Evolutionary conservation across 306 rosid genomes (phyloP).

Genomic region (Rosa lucieae): DNA sequence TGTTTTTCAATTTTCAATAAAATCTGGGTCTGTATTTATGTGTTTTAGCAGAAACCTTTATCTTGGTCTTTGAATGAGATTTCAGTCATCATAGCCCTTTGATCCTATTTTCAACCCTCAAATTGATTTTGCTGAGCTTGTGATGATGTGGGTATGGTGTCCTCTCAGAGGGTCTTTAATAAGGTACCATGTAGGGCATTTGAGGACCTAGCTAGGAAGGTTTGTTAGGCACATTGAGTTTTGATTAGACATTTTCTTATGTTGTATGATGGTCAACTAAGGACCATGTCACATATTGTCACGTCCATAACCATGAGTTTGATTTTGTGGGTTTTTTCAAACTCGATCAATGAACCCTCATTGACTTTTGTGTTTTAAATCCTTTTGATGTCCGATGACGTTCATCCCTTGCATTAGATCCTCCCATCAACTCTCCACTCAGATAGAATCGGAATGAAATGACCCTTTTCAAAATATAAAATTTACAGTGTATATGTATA

Average conservation of each 20-base stretch:
- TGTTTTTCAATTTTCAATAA: not conserved
- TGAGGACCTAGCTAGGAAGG: conserved; percentile 21
- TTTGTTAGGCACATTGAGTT: conserved; percentile 26
- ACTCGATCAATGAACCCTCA: conserved; percentile 45
- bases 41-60: conserved; percentile 18
- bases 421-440: conserved; percentile 48
- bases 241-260: conserved; percentile 61
- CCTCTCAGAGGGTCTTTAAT: conserved; percentile 19
- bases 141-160: conserved; percentile 36
- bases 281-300: conserved; percentile 16
- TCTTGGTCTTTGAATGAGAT: conserved; percentile 19
- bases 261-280: conserved; percentile 44
- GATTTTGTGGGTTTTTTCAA: conserved; percentile 11
- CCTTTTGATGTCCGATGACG: conserved; percentile 41
- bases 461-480: conserved; percentile 26
- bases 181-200: conserved; percentile 6
- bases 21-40: conserved; percentile 11
- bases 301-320: conserved; percentile 25
- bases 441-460: conserved; percentile 61
- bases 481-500: too few relatives aligned
- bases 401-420: conserved; percentile 56
- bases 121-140: conserved; percentile 39
- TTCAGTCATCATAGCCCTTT: conserved; percentile 39
- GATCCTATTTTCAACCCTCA: conserved; percentile 40
- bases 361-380: conserved; percentile 54